Base-by-base conservation (phyloP, 2,329 filamentous ascomycete genomes). In the Xylaria sp. region DNA sequence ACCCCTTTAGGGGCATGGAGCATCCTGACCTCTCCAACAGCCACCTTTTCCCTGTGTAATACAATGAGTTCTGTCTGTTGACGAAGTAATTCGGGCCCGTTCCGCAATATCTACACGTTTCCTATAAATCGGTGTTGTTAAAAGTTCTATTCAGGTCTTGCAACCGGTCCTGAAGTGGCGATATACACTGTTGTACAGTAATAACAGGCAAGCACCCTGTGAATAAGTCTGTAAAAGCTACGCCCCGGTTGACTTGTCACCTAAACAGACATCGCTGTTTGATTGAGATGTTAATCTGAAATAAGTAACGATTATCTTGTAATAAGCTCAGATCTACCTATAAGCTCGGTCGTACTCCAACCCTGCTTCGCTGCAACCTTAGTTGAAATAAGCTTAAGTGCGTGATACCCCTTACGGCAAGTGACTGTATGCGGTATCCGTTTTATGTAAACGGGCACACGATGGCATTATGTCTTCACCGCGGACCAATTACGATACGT, bases 361-460 rank as follows among this genome's bases (percentile, higher is more conserved):
- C 8, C 8, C 29, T 34, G 16, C 29, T 3, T 46, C 24, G 39
- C 21, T 48, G 50, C 29, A 48, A 45, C 46, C 26, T 45, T 37
- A 44, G 24, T 17, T 22, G 38, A 49, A 53, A 34, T 37, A 29
- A 38, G 17, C 16, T 18, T 21, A 11, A 19, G n/a, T 42, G 19
- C 38, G 42, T 46, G 1, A 43, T 39, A 4, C 51, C 42, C 19
- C 17, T 54, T 39, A 4, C 7, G 29, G 51, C 24, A 49, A 24
- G 46, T 54, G 24, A 13, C 17, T 39, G 13, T 20, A 7, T 22
- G 19, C 13, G 16, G 26, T 19, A 18, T 34, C 18, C 9, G 13
- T 16, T 17, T 39, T 39, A 16, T 34, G 34, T n/a, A 39, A 26
- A 18, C 9, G 7, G 26, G 38, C 34, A 47, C 34, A 20, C 44